Percentiles rank a stretch among this genome's conserved stretches.
Evolutionary conservation across 1,284 basidiomycete genomes (phyloP).

Genomic region (Sporisorium sorghi): DNA sequence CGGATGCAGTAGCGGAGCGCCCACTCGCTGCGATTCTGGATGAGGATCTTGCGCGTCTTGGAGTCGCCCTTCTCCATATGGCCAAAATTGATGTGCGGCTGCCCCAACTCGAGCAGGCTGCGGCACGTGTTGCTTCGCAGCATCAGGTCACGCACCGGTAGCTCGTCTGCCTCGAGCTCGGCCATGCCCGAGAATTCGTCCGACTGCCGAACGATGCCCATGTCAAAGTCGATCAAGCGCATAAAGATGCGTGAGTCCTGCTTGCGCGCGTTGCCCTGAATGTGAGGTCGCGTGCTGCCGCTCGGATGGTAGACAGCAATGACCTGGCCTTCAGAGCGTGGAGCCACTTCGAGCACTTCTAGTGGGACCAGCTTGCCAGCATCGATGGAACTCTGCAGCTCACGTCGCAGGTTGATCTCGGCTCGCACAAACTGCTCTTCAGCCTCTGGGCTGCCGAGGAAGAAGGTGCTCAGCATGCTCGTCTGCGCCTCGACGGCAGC

Average conservation of each 20-base stretch:
- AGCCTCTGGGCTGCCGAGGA: conserved; percentile 70
- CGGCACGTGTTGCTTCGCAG: conserved; percentile 71
- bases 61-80: conserved; percentile 72
- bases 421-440: conserved; percentile 72
- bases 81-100: conserved; percentile 73
- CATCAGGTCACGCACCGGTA: conserved; percentile 73
- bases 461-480: conserved; percentile 67
- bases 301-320: conserved; percentile 72
- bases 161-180: conserved; percentile 66
- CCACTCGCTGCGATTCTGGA: conserved; percentile 72
- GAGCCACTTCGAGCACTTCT: conserved; percentile 68
- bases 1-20: conserved; percentile 72
- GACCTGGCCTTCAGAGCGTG: conserved; percentile 69
- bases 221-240: conserved; percentile 71
- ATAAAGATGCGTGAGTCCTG: conserved; percentile 72
- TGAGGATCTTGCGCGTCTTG: conserved; percentile 72
- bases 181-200: conserved; percentile 63
- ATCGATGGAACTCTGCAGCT: conserved; percentile 70
- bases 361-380: conserved; percentile 70
- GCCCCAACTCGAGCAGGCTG: conserved; percentile 72
- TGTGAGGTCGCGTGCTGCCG: conserved; percentile 71
- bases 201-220: conserved; percentile 49
- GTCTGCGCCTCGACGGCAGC: conserved; percentile 71
- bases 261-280: conserved; percentile 71
- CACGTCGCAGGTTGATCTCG: conserved; percentile 71